phyloP scores from a whole-genome alignment of 768 basidiomycete species.

The Boletus sp. region DNA sequence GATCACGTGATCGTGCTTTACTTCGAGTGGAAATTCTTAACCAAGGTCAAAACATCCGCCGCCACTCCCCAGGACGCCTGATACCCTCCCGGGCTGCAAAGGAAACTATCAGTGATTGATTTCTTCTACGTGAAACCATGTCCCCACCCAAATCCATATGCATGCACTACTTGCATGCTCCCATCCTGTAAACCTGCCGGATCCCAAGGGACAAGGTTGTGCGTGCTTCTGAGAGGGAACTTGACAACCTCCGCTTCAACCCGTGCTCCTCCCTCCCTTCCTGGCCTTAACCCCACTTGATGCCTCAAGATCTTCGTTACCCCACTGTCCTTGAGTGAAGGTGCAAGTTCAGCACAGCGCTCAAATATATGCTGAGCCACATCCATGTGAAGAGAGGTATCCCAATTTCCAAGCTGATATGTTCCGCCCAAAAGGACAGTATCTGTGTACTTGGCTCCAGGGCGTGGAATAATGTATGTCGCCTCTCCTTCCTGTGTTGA shows the following conservation, averaged over 20 bases:
- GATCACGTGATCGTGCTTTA: slow-evolving; percentile 33
- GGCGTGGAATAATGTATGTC: slow-evolving; percentile 65
- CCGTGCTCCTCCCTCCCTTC: slow-evolving; percentile 52
- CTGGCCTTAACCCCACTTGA: slow-evolving; percentile 61
- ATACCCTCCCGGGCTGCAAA: slow-evolving; percentile 36
- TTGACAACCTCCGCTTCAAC: slow-evolving; percentile 47
- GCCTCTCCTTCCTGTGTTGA: slow-evolving; percentile 26
- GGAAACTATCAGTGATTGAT: slow-evolving; percentile 10
- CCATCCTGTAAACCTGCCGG: slow-evolving; percentile 17
- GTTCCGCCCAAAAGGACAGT: slow-evolving; percentile 58
- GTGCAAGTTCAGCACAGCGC: slow-evolving; percentile 41
- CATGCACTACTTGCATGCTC: slow-evolving; percentile 46
- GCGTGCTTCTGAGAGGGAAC: slow-evolving; percentile 31
- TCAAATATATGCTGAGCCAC: slow-evolving; percentile 46
- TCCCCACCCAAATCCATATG: slow-evolving; percentile 58
- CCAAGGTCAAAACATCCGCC: slow-evolving; percentile 35
- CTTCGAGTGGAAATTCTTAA: slow-evolving; percentile 9
- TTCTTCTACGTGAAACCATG: not conserved
- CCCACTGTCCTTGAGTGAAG: slow-evolving; percentile 31
- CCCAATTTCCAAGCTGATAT: slow-evolving; percentile 48
- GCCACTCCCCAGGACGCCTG: slow-evolving; percentile 45
- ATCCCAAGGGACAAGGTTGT: slow-evolving; percentile 19
- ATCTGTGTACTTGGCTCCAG: slow-evolving; percentile 41
- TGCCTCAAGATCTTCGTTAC: slow-evolving; percentile 46
- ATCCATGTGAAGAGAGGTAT: slow-evolving; percentile 44